Base-by-base conservation (phyloP, 176 grass and related monocot species). In the Saccharum officinarum region DNA sequence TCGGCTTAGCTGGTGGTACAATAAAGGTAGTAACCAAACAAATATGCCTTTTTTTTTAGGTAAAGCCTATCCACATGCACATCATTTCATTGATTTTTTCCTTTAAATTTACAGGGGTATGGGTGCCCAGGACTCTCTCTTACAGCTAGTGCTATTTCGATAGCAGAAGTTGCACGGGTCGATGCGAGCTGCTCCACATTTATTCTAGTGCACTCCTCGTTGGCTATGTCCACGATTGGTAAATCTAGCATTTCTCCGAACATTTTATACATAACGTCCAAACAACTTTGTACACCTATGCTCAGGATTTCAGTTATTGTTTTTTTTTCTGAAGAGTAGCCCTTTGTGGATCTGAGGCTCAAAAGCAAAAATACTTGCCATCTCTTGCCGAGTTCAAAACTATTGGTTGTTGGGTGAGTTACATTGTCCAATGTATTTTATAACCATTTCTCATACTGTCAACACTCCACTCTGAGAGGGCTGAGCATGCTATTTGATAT, bases 171-270 rank as follows among this genome's bases (percentile, higher is more conserved):
- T 89, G 93, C 95, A 80, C 59, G 95, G 61, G 93, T 98, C 1
- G 95, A 98, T 92, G 95, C 95, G 34, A 98, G 95, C 69, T 98
- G 93, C 76, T 98, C 93, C 14, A 87, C 95, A 76, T 98, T 98
- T 86, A 89, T 95, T 92, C 85, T 98, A 76, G 93, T 95, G 42
- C 95, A 98, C 89, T 98, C 95, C 64, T 98, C 91, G 71, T 92
- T 95, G 73, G 95, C 93, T 46, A 98, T 98, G 89, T 77, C 89
- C 76, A 98, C 95, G 28, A 95, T 98, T 57, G 91, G 93, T 95
- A 93, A 88, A 88, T 50, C 38, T 63, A 64, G 3, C 36, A 10
- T 49, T 42, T 67, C 11, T 31, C 12, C 10, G 13, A 76, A 14
- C 44, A 54, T 38, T 62, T 77, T 11, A 71, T 55, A 69, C n/a